Evolutionary conservation across 1,284 basidiomycete genomes (phyloP), one percentile per base, ranked within the genome.

Genomic region (Phylloporus sp.): DNA sequence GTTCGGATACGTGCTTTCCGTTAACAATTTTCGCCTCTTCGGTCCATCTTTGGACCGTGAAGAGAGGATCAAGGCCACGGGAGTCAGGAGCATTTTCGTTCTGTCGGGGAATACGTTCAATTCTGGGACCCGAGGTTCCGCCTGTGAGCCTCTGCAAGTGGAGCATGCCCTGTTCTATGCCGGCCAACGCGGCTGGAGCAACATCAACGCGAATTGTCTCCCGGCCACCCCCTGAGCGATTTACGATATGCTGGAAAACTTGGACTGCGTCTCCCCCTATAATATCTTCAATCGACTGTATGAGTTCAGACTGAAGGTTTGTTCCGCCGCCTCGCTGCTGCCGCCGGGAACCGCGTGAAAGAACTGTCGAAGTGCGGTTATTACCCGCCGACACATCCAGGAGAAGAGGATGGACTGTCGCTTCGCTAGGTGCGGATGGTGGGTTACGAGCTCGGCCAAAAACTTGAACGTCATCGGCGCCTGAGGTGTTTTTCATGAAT

Each of bases 11-110:
- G 64, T 91, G 89, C 69, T 89, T 85, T 40, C 92, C 89, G 63
- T 95, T 89, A 20, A 95, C 81, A 58, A 94, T 90, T 69, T 91
- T 92, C 61, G 87, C 87, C 77, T 98, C 96, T 71, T 98, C 96
- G 2, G 85, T 80, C 96, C 97, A 98, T 52, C 97, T 87, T 71
- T 93, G 91, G n/a, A 90, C 75, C 0, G 97, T 98, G 15, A 91
- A 79, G 64, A 94, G 79, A 5, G 96, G 96, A 57, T 92, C 89
- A 57, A 93, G 86, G 34, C 86, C 86, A 40, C 86, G 85, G 37
- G 80, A 79, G 58, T 87, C 84, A 37, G 81, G 72, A 29, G 83
- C 81, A 28, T 75, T 74, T 28, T 84, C 84, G 37, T 81, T 76
- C 24, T 80, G 77, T 58, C 87, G 83, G 29, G 84, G 78, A 22